phyloP scores from a whole-genome alignment of 441 rosid genomes.

The Viola pubescens region DNA sequence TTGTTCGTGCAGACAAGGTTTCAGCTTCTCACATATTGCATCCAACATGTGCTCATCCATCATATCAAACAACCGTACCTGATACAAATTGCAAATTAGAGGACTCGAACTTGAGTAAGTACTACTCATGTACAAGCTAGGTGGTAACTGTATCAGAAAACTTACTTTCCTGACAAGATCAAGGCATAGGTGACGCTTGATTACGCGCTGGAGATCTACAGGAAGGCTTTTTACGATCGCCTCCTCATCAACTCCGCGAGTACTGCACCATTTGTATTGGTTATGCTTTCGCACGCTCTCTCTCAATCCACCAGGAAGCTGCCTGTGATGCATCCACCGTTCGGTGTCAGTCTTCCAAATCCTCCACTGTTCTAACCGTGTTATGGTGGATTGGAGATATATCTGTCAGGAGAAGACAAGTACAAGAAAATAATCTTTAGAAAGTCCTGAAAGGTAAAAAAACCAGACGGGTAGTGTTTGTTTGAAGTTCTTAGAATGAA shows the following conservation, averaged over 20 bases:
- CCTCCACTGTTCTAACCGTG: slow-evolving; percentile 55
- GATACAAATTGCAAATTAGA: neutral
- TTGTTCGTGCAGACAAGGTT: slow-evolving; percentile 36
- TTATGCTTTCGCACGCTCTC: slow-evolving; percentile 40
- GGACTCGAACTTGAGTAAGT: neutral
- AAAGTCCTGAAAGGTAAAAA: neutral
- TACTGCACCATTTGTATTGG: slow-evolving; percentile 44
- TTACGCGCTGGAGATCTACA: slow-evolving; percentile 41
- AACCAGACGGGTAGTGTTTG: neutral
- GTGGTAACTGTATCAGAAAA: neutral
- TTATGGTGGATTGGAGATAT: slow-evolving; percentile 47
- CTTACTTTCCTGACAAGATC: slow-evolving; percentile 49
- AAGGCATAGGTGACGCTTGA: slow-evolving; percentile 57
- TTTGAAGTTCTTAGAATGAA: neutral
- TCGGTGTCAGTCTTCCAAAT: slow-evolving; percentile 46
- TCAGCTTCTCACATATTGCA: slow-evolving; percentile 53
- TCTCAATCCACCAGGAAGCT: slow-evolving; percentile 38
- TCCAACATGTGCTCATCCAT: slow-evolving; percentile 56
- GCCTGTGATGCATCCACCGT: slow-evolving; percentile 57
- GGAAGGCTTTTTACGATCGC: slow-evolving; percentile 42
- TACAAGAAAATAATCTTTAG: neutral
- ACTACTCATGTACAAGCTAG: neutral
- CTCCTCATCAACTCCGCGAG: slow-evolving; percentile 58
- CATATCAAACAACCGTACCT: slow-evolving; percentile 52
- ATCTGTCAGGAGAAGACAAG: slow-evolving; percentile 20